These are phyloP conservation scores for Hericium rajendrae DNA, from an alignment of 768 basidiomycete genomes.

Conservation along the genomic window DNA sequence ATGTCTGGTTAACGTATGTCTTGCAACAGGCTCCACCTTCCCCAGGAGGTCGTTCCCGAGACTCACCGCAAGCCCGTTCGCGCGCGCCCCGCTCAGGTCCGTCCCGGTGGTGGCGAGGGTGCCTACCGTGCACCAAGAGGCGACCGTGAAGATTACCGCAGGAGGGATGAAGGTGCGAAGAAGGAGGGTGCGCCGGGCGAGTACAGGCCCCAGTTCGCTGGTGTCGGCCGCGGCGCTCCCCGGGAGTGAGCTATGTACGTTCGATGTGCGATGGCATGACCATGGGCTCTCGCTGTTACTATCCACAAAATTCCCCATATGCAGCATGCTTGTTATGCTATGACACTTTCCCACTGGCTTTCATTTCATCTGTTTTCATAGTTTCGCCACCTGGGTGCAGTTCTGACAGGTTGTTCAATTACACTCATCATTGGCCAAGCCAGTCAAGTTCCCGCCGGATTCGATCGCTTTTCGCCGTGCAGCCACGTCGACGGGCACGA, in stretches of 20 bases:
- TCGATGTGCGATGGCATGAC: neutral
- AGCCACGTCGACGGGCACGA: neutral
- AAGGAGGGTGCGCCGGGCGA: constrained; percentile 82
- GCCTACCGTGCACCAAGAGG: constrained; percentile 85
- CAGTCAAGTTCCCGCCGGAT: too few relatives aligned
- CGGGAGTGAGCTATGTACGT: constrained; percentile 35
- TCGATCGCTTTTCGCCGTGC: neutral
- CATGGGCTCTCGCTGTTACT: neutral
- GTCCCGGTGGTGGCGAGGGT: constrained; percentile 63
- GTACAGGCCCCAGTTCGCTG: constrained; percentile 81
- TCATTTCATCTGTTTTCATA: too few relatives aligned
- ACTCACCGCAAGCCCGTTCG: constrained; percentile 97
- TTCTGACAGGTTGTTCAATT: too few relatives aligned
- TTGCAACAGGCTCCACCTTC: constrained; percentile 74
- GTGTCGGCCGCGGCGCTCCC: constrained; percentile 83
- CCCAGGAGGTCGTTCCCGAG: constrained; percentile 89
- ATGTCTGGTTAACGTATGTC: neutral
- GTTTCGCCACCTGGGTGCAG: too few relatives aligned
- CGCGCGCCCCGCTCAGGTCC: constrained; percentile 68
- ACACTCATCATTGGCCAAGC: too few relatives aligned
- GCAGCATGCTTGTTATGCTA: neutral
- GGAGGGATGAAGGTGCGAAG: constrained; percentile 48
- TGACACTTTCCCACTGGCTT: neutral
- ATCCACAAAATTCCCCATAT: neutral
- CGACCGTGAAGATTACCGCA: constrained; percentile 76